These are phyloP conservation scores for Penicillium crystallinum DNA, from an alignment of 495 filamentous ascomycete species.

Conservation along the genomic window DNA sequence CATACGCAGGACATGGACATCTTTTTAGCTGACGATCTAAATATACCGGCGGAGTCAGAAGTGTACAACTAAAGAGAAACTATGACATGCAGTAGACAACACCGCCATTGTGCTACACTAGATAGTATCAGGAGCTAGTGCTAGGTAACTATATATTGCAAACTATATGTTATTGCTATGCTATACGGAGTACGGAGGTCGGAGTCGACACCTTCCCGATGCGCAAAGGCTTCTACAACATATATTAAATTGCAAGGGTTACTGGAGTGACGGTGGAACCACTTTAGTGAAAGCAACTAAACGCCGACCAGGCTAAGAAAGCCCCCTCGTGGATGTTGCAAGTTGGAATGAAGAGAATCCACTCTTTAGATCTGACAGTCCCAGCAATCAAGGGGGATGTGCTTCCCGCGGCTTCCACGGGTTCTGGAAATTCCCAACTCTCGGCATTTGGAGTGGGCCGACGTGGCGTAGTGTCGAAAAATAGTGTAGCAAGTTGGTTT, in stretches of 20 bases:
- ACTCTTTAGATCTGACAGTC: conserved; percentile 8
- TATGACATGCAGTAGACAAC: neutral
- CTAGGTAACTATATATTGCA: neutral
- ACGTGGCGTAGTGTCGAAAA: neutral
- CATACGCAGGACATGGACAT: neutral
- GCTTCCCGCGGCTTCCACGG: neutral
- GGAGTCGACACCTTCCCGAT: conserved; percentile 3
- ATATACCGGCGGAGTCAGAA: neutral
- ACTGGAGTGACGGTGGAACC: conserved; percentile 11
- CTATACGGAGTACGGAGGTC: neutral
- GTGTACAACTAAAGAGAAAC: neutral
- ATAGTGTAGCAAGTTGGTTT: neutral
- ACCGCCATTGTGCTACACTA: neutral
- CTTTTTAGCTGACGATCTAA: conserved; percentile 3
- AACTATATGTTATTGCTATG: neutral
- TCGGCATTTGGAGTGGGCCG: conserved; percentile 8
- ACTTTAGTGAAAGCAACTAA: neutral
- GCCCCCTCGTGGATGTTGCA: conserved; percentile 13
- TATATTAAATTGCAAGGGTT: conserved; percentile 1
- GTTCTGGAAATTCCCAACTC: neutral
- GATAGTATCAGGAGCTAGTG: neutral
- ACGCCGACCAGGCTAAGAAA: neutral
- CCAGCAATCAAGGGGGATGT: conserved; percentile 6
- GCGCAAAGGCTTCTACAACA: neutral
- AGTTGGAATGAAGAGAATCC: neutral